These are phyloP conservation scores for Neurospora sp. DNA, from an alignment of 495 filamentous ascomycete species.

Conservation along the genomic window DNA sequence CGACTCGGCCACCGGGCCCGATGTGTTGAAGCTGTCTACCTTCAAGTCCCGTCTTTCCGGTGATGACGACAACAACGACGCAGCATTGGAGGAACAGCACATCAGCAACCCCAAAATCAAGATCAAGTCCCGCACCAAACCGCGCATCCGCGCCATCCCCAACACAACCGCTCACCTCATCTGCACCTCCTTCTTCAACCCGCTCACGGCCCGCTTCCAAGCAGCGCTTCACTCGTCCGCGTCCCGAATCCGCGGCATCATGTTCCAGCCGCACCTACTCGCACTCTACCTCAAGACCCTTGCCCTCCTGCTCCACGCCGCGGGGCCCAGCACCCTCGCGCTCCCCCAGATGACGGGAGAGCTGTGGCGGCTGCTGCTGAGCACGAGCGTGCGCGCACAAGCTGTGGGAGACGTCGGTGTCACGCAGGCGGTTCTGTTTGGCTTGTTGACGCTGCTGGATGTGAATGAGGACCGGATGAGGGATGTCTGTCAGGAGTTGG, in stretches of 20 bases:
- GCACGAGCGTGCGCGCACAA: slow-evolving; percentile 24
- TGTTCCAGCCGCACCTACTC: slow-evolving; percentile 51
- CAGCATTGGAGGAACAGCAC: slow-evolving; percentile 6
- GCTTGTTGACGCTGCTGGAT: slow-evolving; percentile 70
- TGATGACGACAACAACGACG: background rate
- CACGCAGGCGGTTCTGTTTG: slow-evolving; percentile 64
- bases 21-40: slow-evolving; percentile 63
- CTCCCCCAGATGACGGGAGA: slow-evolving; percentile 61
- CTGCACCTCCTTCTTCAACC: slow-evolving; percentile 69
- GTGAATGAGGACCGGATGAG: slow-evolving; percentile 74
- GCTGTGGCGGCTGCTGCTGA: slow-evolving; percentile 56
- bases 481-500: slow-evolving; percentile 52
- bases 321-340: slow-evolving; percentile 49
- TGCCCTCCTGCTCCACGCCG: slow-evolving; percentile 52
- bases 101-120: slow-evolving; percentile 5
- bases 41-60: slow-evolving; percentile 30
- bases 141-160: slow-evolving; percentile 53
- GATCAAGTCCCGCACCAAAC: slow-evolving; percentile 22
- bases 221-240: slow-evolving; percentile 35
- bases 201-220: slow-evolving; percentile 52
- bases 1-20: slow-evolving; percentile 62
- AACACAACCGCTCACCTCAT: slow-evolving; percentile 71
- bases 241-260: slow-evolving; percentile 31
- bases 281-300: slow-evolving; percentile 55
- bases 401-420: slow-evolving; percentile 49